Evolutionary conservation across 352 stramenopile genomes (phyloP).

Genomic region (Pythium aquatile): DNA sequence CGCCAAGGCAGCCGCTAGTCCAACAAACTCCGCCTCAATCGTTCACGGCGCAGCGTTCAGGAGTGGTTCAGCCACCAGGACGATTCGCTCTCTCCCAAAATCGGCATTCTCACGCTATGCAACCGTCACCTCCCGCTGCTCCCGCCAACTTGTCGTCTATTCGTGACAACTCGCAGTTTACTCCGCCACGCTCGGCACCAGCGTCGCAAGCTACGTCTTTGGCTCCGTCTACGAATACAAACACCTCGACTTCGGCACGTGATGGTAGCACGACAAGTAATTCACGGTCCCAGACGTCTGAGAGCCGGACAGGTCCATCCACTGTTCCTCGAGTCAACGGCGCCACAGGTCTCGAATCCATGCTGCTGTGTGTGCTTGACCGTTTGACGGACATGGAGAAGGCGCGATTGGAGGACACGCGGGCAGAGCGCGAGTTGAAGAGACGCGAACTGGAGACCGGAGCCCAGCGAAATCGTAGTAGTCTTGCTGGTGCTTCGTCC

Average conservation of each 20-base stretch:
- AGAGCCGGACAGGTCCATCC: neutral
- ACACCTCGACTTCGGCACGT: neutral
- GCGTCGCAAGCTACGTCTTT: too few species aligned
- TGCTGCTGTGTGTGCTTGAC: constrained; percentile 9
- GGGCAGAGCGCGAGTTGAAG: neutral
- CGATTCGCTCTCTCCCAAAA: neutral
- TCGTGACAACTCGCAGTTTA: neutral
- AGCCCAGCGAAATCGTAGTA: neutral
- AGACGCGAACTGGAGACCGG: neutral
- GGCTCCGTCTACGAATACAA: neutral
- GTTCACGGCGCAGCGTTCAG: neutral
- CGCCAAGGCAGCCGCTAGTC: neutral
- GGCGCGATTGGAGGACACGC: neutral
- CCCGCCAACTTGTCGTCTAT: neutral
- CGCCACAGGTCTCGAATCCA: neutral
- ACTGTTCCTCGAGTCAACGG: neutral
- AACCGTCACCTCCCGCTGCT: neutral
- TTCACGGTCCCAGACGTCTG: neutral
- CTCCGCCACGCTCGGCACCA: neutral
- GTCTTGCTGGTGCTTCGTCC: neutral
- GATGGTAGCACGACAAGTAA: neutral
- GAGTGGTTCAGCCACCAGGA: neutral
- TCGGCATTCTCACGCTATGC: neutral
- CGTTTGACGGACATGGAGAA: constrained; percentile 12
- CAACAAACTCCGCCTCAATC: neutral